Conservation (phyloP, 805 yeast species). For the Cyberlindnera suaveolens region DNA sequence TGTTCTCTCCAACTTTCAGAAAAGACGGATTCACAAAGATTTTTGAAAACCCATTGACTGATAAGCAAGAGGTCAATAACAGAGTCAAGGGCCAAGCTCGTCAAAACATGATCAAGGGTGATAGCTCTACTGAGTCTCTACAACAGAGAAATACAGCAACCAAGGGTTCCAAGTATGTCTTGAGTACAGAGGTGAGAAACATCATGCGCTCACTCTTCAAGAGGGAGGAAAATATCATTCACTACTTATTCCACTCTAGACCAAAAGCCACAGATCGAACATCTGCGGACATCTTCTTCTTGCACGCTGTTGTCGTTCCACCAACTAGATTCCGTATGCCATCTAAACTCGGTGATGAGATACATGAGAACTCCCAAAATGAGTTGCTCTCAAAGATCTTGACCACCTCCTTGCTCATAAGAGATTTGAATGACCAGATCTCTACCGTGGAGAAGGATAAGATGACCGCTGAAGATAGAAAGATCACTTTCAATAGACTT, state of each 20-base stretch:
- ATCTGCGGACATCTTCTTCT: constrained; percentile 80
- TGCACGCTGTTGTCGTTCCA: constrained; percentile 86
- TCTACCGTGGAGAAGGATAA: constrained; percentile 52
- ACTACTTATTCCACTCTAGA: constrained; percentile 74
- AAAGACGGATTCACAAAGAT: constrained; percentile 92
- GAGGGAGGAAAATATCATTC: constrained; percentile 62
- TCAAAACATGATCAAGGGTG: constrained; percentile 57
- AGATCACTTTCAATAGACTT: constrained; percentile 74
- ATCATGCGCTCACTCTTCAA: constrained; percentile 69
- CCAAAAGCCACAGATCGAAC: constrained; percentile 47
- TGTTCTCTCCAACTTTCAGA: constrained; percentile 90
- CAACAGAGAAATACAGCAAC: constrained; percentile 29
- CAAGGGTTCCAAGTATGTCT: constrained; percentile 76
- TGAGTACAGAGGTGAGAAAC: constrained; percentile 83
- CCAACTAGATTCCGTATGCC: constrained; percentile 96
- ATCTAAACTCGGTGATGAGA: constrained; percentile 92
- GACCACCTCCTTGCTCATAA: constrained; percentile 71
- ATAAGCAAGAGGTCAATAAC: constrained; percentile 76
- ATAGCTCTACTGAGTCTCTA: constrained; percentile 15
- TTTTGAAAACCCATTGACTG: constrained; percentile 80
- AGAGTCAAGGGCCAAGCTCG: constrained; percentile 74
- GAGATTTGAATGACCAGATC: constrained; percentile 86
- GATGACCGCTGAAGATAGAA: constrained; percentile 63
- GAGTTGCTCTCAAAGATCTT: constrained; percentile 77
- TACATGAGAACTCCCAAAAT: constrained; percentile 91